phyloP scores from a whole-genome alignment of 2,329 filamentous ascomycete species.

The Hymenoscyphus albidus region DNA sequence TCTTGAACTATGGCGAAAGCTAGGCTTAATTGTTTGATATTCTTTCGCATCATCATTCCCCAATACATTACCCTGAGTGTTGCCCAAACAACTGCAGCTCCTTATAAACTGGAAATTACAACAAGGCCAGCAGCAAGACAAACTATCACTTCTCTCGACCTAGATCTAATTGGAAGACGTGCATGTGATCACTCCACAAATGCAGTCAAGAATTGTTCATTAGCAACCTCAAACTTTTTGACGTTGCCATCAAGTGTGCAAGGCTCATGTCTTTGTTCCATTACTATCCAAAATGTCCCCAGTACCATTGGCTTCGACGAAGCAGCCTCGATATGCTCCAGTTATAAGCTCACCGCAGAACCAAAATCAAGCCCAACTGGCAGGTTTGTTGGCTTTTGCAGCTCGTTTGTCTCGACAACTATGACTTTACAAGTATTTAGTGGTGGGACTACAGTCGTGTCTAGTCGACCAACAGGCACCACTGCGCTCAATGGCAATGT shows the following conservation, averaged over 20 bases:
- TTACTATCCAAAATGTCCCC: not conserved
- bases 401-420: not conserved
- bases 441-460: not conserved
- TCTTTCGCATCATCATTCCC: not conserved
- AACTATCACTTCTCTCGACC: not conserved
- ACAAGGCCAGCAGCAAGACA: not conserved
- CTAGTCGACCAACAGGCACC: not conserved
- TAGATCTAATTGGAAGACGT: not conserved
- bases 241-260: not conserved
- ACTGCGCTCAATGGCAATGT: not conserved
- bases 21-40: not conserved
- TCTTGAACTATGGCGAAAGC: not conserved
- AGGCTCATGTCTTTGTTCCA: not conserved
- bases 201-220: not conserved
- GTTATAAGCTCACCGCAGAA: not conserved
- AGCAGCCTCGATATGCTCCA: not conserved
- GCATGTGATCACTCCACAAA: not conserved
- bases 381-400: not conserved
- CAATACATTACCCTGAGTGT: not conserved
- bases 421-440: not conserved
- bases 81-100: not conserved
- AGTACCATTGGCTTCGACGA: not conserved
- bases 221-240: not conserved
- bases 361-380: not conserved
- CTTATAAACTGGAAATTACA: not conserved